Evolutionary conservation across 1,139 yeast species (phyloP), one percentile per base, ranked within the genome.

Genomic region (Nakaseomyces bracarensis): DNA sequence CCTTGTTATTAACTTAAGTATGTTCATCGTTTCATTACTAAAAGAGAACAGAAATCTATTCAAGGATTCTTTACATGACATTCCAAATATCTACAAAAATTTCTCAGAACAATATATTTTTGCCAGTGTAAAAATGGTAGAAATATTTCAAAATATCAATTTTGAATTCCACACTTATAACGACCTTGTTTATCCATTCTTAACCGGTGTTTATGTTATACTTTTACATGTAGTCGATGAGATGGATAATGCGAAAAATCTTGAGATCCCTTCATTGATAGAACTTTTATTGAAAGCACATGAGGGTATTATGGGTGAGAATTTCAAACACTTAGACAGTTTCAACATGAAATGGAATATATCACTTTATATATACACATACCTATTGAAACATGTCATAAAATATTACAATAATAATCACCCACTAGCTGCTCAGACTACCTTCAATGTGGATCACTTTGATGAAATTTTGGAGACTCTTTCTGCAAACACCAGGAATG

Each of bases 281-380:
- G 35, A 45, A 11, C 37, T 53, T 16, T 30, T 54, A 31, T 31
- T 45, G 25, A 42, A 38, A 6, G 43, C 48, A 3, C 54, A 51
- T 38, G 27, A 38, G 10, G 49, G 47, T 38, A 21, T 54, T 14
- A 40, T 54, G 13, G 55, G 54, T 11, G 48, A 43, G 19, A 45
- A 48, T 28, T 29, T 41, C 15, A 41, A 45, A 26, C 39, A 37
- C 14, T 43, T 49, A 9, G 39, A 40, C 9, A 26, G 41, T 11
- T 48, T 45, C 22, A 50, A 48, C 39, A 48, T 53, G 25, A 54
- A 52, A 36, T 49, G 50, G 48, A 53, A 50, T 25, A 45, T 45
- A 7, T 39, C 51, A 3, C 39, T 51, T 9, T 51, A 47, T 34
- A 39, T 52, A 19, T 52, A 43, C 40, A 47, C 56, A 2, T 51